These are phyloP conservation scores for Plasmodium sp. DNA, from an alignment of 169 alveolate genomes.

Conservation along the genomic window DNA sequence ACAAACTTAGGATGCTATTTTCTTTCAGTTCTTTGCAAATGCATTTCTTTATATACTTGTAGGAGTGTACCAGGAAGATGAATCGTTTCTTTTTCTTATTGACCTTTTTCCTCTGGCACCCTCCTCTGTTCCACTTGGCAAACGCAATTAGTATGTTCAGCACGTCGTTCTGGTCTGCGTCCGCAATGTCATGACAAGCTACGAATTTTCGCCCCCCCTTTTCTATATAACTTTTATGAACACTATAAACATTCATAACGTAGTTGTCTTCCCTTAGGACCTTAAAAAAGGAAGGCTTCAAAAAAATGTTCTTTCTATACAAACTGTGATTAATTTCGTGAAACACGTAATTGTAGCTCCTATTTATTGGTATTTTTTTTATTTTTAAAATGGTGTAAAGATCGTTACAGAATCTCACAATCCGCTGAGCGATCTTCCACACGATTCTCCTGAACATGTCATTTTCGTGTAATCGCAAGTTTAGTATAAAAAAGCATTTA, in stretches of 20 bases:
- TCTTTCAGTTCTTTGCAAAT: constrained; percentile 51
- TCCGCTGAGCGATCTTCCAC: background rate
- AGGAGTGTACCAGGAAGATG: constrained; percentile 7
- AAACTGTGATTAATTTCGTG: constrained; percentile 47
- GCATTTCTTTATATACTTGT: constrained; percentile 37
- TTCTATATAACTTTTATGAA: background rate
- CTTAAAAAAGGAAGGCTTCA: constrained; percentile 39
- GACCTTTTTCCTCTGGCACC: background rate
- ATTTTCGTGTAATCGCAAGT: constrained; percentile 12
- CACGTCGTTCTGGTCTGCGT: constrained; percentile 7
- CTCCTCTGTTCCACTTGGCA: background rate
- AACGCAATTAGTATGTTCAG: background rate
- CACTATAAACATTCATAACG: background rate
- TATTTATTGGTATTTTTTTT: constrained; percentile 42
- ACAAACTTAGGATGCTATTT: constrained; percentile 31
- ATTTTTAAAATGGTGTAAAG: constrained; percentile 53
- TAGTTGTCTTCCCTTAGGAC: constrained; percentile 38
- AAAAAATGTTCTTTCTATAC: constrained; percentile 31
- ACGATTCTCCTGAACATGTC: constrained; percentile 1
- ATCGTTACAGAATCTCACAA: constrained; percentile 5
- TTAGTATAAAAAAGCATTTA: constrained; percentile 36
- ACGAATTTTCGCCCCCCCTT: background rate
- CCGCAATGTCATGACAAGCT: background rate
- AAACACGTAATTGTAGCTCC: constrained; percentile 23
- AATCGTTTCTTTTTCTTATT: constrained; percentile 2